phyloP scores from a whole-genome alignment of 2,329 filamentous ascomycete species.

The Clarireedia sp. region DNA sequence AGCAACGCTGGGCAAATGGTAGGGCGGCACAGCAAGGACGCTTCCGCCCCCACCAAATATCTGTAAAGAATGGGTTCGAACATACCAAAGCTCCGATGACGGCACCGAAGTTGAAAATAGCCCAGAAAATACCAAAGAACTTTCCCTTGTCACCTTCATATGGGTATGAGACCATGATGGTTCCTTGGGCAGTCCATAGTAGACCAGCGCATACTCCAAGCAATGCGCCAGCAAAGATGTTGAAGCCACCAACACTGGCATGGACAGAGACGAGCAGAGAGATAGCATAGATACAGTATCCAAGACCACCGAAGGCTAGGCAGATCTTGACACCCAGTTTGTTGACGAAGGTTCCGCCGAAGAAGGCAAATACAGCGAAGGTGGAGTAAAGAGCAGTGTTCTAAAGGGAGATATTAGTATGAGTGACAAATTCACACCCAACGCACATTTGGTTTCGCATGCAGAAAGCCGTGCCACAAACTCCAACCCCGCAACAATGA shows the following conservation, averaged over 20 bases:
- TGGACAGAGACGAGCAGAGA: constrained; percentile 66
- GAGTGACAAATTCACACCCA: background rate
- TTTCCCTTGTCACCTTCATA: constrained; percentile 73
- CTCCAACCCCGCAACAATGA: no score
- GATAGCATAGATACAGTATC: constrained; percentile 68
- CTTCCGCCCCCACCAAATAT: background rate
- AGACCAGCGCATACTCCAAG: constrained; percentile 73
- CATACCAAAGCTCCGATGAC: constrained; percentile 68
- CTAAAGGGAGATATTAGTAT: constrained; percentile 10
- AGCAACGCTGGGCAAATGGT: background rate
- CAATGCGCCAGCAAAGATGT: constrained; percentile 67
- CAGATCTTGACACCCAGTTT: constrained; percentile 62
- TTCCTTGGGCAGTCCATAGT: constrained; percentile 75
- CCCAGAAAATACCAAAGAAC: constrained; percentile 89
- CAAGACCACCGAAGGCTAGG: constrained; percentile 64
- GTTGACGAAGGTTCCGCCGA: constrained; percentile 73
- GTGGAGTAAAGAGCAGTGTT: constrained; percentile 41
- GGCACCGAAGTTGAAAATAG: constrained; percentile 87
- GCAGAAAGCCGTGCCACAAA: no score
- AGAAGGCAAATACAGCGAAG: constrained; percentile 54
- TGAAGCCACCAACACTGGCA: constrained; percentile 59
- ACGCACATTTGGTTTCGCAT: background rate
- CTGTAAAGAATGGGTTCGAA: constrained; percentile 7
- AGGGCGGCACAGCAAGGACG: background rate
- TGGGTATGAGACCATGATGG: constrained; percentile 87